Evolutionary conservation across 1,284 basidiomycete genomes (phyloP).

Genomic region (Sanghuangporus weigelae): DNA sequence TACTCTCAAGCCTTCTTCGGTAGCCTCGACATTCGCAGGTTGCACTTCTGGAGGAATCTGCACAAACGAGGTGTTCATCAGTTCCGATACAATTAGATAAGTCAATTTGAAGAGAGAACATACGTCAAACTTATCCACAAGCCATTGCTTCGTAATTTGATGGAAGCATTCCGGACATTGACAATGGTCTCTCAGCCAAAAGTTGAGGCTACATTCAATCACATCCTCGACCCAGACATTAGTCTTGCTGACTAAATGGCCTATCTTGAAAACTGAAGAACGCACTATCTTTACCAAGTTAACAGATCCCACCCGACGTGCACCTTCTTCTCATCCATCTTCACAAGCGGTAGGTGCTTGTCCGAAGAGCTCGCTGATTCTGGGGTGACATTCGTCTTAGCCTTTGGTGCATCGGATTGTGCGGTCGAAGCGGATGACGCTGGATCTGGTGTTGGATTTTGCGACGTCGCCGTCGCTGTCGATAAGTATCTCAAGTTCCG

Average conservation of each 20-base stretch:
- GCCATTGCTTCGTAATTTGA: slow-evolving; percentile 82
- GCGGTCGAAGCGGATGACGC: not conserved
- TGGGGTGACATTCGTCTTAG: not conserved
- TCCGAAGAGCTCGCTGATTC: not conserved
- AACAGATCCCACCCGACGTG: slow-evolving; percentile 63
- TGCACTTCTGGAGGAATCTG: slow-evolving; percentile 75
- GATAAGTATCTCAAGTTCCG: not conserved
- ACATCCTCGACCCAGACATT: not conserved
- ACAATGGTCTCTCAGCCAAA: slow-evolving; percentile 84
- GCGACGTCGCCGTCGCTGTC: slow-evolving; percentile 1
- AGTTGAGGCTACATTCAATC: slow-evolving; percentile 48
- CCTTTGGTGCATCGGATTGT: not conserved
- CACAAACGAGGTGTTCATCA: not conserved
- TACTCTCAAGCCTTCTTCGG: slow-evolving; percentile 60
- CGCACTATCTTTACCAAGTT: slow-evolving; percentile 68
- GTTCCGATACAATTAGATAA: not conserved
- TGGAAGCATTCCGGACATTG: slow-evolving; percentile 88
- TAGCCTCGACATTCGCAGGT: slow-evolving; percentile 57
- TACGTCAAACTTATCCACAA: slow-evolving; percentile 83
- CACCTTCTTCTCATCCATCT: slow-evolving; percentile 52
- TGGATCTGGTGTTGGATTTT: not conserved
- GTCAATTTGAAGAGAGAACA: slow-evolving; percentile 19
- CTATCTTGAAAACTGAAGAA: slow-evolving; percentile 15
- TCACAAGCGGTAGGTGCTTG: slow-evolving; percentile 46
- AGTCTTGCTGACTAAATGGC: not conserved